Evolutionary conservation across 2,329 filamentous ascomycete genomes (phyloP).

Genomic region (Cadophora sp.): DNA sequence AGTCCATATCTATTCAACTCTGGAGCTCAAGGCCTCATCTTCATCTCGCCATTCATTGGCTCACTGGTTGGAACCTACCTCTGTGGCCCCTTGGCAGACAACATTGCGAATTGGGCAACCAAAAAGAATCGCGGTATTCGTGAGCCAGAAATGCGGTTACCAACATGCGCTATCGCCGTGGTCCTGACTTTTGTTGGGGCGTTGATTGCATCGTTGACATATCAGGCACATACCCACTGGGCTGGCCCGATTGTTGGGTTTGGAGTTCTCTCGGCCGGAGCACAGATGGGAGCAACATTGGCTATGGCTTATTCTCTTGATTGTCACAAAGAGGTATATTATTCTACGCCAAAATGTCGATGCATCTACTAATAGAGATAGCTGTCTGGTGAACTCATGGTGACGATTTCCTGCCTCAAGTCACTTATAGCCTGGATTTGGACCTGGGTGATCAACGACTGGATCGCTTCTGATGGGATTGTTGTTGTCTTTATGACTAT

Average conservation of each 20-base stretch:
- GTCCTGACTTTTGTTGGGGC: too few species aligned
- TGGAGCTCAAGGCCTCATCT: conserved; percentile 41
- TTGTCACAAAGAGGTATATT: too few species aligned
- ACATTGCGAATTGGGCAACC: conserved; percentile 50
- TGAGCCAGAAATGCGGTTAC: conserved; percentile 40
- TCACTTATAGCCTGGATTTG: conserved; percentile 43
- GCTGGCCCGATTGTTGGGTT: too few species aligned
- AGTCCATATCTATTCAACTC: conserved; percentile 52
- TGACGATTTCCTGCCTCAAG: conserved; percentile 42
- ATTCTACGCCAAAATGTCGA: conserved; percentile 37
- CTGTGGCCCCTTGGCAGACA: conserved; percentile 31
- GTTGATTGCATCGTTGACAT: too few species aligned
- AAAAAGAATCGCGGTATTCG: conserved; percentile 59
- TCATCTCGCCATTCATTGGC: conserved; percentile 32
- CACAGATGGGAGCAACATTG: too few species aligned
- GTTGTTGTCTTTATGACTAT: conserved; percentile 32
- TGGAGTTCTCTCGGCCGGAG: too few species aligned
- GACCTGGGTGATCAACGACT: conserved; percentile 35
- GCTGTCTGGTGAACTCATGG: conserved; percentile 43
- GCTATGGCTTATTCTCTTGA: too few species aligned
- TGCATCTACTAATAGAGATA: conserved; percentile 40
- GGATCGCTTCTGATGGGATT: conserved; percentile 22
- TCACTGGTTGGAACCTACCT: conserved; percentile 31
- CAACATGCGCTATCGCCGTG: too few species aligned
- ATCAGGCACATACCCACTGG: too few species aligned